Conservation (phyloP, 306 rosid genomes). For the Vachellia pachyceras region DNA sequence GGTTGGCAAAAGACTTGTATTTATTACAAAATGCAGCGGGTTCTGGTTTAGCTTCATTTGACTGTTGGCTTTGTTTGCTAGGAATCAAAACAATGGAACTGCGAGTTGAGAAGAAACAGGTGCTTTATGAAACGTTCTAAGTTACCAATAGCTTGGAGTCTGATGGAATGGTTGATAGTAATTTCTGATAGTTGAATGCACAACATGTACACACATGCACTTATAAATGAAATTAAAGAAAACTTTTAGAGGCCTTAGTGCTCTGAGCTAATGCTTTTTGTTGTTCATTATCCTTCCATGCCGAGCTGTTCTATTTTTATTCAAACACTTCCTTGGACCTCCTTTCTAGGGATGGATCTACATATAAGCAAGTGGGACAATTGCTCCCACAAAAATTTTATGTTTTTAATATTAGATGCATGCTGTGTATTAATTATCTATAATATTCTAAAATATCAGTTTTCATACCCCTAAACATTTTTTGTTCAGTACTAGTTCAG, state of each 20-base stretch:
- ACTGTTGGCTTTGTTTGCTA: slow-evolving; percentile 86
- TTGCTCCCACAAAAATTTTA: background rate
- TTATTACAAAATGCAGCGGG: slow-evolving; percentile 93
- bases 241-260: background rate
- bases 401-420: background rate
- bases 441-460: too few relatives aligned
- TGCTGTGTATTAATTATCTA: background rate
- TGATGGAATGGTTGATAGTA: slow-evolving; percentile 27
- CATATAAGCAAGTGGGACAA: background rate
- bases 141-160: background rate
- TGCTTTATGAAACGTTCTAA: slow-evolving; percentile 44
- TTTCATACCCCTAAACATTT: background rate
- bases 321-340: background rate
- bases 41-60: slow-evolving; percentile 90
- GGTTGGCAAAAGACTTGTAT: slow-evolving; percentile 85
- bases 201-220: background rate
- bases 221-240: background rate
- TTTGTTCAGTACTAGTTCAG: background rate
- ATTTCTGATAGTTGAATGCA: slow-evolving; percentile 2
- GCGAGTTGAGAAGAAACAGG: slow-evolving; percentile 95
- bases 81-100: slow-evolving; percentile 94
- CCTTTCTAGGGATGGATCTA: background rate
- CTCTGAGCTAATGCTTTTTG: background rate
- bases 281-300: background rate
- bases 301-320: background rate